Percentiles rank a stretch among this genome's conserved stretches.
Conservation (phyloP, 2,329 filamentous ascomycete genomes). For the Penicillium brasilianum region DNA sequence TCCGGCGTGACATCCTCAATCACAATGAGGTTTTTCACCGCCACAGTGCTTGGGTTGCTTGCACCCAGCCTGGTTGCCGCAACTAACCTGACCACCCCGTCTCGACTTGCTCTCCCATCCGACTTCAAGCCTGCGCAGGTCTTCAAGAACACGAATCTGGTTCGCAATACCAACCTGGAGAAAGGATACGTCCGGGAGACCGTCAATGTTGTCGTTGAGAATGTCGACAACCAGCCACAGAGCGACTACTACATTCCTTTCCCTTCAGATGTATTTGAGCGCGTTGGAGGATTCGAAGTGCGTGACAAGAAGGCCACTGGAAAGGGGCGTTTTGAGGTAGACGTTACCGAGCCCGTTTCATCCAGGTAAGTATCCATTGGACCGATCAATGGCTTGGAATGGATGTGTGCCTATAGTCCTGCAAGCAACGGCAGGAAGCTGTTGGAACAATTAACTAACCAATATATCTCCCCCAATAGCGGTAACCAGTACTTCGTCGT, state of each 20-base stretch:
- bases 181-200: conserved; percentile 90
- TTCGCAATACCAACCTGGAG: conserved; percentile 88
- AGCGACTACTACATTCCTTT: conserved; percentile 92
- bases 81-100: conserved; percentile 33
- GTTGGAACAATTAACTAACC: conserved; percentile 14
- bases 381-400: conserved; percentile 45
- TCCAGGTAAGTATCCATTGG: conserved; percentile 60
- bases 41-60: conserved; percentile 44
- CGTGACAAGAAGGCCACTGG: conserved; percentile 84
- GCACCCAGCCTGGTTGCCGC: conserved; percentile 44
- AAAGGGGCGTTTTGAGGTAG: conserved; percentile 70
- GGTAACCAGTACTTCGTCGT: conserved; percentile 83
- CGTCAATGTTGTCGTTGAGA: conserved; percentile 93
- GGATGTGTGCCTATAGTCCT: background rate
- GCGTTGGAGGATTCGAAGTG: conserved; percentile 84
- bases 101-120: conserved; percentile 44
- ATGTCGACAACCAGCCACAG: conserved; percentile 77
- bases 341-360: conserved; percentile 67
- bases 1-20: conserved; percentile 37
- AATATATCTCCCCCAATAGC: conserved; percentile 48
- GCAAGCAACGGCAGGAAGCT: background rate
- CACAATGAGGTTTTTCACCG: conserved; percentile 49
- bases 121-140: conserved; percentile 83
- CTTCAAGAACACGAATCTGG: conserved; percentile 91
- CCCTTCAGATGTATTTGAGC: conserved; percentile 73